phyloP scores from a whole-genome alignment of 2,329 filamentous ascomycete genomes.

The Penicillium sp. region DNA sequence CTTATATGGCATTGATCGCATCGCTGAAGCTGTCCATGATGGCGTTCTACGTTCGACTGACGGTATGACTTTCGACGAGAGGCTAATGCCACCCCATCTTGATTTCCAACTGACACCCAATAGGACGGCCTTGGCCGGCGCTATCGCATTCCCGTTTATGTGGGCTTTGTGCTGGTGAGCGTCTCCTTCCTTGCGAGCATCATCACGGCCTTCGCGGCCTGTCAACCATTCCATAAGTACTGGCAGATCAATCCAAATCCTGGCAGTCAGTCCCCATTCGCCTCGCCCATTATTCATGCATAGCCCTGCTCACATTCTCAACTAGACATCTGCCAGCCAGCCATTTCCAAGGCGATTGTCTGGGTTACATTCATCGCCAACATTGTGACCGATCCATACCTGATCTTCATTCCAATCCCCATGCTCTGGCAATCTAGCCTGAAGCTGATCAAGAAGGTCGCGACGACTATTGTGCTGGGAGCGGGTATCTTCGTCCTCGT shows the following conservation, averaged over 20 bases:
- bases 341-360: conserved; percentile 49
- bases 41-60: conserved; percentile 54
- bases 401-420: conserved; percentile 57
- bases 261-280: conserved; percentile 43
- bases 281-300: background rate
- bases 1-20: conserved; percentile 51
- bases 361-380: conserved; percentile 51
- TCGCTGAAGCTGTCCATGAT: conserved; percentile 54
- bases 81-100: background rate
- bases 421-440: conserved; percentile 53
- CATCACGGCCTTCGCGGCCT: conserved; percentile 50
- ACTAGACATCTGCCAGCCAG: conserved; percentile 47
- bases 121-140: conserved; percentile 26
- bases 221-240: conserved; percentile 51
- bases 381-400: conserved; percentile 55
- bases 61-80: conserved; percentile 22
- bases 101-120: too few species aligned
- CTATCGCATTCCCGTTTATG: conserved; percentile 42
- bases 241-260: conserved; percentile 60
- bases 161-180: conserved; percentile 50
- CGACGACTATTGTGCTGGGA: conserved; percentile 51
- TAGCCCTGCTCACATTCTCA: conserved; percentile 6
- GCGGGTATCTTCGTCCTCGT: conserved; percentile 54
- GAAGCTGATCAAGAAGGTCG: conserved; percentile 48
- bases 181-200: conserved; percentile 48